Conservation (phyloP, 176 grass and related monocot species). For the Zea luxurians region DNA sequence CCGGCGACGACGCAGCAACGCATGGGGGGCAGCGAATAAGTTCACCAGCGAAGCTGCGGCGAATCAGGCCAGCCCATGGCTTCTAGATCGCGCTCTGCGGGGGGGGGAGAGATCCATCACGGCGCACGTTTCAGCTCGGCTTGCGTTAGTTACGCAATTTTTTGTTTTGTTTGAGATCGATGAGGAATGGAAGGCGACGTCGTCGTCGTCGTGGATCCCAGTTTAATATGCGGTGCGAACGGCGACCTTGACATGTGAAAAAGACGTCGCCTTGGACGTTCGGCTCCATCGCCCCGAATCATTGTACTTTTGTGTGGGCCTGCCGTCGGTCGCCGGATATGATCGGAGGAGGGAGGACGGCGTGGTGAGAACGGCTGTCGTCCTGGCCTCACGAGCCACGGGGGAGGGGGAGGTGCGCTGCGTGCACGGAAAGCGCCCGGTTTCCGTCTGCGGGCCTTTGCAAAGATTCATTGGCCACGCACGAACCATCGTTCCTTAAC, state of each 20-base stretch:
- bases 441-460: neutral
- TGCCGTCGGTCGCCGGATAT: neutral
- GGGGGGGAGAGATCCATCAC: neutral
- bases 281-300: neutral
- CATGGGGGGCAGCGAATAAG: neutral
- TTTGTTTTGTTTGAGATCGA: neutral
- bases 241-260: neutral
- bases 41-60: neutral
- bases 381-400: neutral
- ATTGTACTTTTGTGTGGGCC: neutral
- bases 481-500: too few relatives aligned
- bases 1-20: neutral
- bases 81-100: neutral
- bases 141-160: neutral
- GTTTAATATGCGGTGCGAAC: neutral
- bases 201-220: neutral
- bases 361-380: neutral
- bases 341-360: neutral
- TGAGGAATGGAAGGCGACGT: neutral
- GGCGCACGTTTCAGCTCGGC: neutral
- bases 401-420: neutral
- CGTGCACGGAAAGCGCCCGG: neutral
- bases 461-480: neutral
- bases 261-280: neutral
- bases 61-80: neutral